These are phyloP conservation scores for Pichia californica DNA, from an alignment of 805 yeast species.

Conservation along the genomic window DNA sequence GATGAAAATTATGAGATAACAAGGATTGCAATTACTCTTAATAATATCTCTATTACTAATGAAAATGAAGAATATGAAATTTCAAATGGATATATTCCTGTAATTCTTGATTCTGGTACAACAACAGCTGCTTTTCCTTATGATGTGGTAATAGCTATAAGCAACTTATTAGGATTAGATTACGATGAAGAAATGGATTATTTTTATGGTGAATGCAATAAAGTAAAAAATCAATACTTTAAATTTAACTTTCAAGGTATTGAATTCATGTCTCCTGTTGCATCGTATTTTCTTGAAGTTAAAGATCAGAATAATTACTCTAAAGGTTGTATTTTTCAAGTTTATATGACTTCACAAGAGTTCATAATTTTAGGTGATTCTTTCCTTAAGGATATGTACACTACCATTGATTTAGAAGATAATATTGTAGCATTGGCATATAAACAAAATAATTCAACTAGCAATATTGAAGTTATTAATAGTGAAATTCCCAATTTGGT, in stretches of 20 bases:
- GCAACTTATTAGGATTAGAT: slow-evolving; percentile 32
- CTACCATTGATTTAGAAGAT: slow-evolving; percentile 43
- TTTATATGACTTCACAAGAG: slow-evolving; percentile 25
- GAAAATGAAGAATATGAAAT: not conserved
- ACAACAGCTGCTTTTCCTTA: slow-evolving; percentile 37
- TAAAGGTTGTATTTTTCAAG: slow-evolving; percentile 34
- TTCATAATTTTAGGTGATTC: slow-evolving; percentile 38
- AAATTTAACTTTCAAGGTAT: slow-evolving; percentile 48
- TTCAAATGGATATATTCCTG: slow-evolving; percentile 19
- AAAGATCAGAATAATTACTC: slow-evolving; percentile 8
- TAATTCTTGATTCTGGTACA: slow-evolving; percentile 47
- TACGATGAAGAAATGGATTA: slow-evolving; percentile 34
- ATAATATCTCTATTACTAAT: not conserved
- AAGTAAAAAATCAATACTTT: slow-evolving; percentile 18
- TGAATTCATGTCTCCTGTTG: slow-evolving; percentile 40
- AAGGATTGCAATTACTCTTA: slow-evolving; percentile 8
- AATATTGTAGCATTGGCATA: slow-evolving; percentile 39
- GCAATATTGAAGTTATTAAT: not conserved
- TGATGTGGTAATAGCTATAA: slow-evolving; percentile 18
- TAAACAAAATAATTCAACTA: slow-evolving; percentile 14
- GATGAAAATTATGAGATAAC: not conserved
- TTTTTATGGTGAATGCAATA: slow-evolving; percentile 37
- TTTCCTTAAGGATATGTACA: slow-evolving; percentile 40
- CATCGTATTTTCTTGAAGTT: slow-evolving; percentile 3
- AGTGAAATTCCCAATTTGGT: not conserved